Evolutionary conservation across 129 eudicot genomes (phyloP).

Genomic region (sunflower (Helianthus annuus)): HanXRQr2.0-SUNRISE NC_035437.2:177061986-177062485

Average conservation of each 20-base stretch:
- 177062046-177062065: constrained; percentile 21
- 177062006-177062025: neutral
- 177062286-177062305: no score
- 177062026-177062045: neutral
- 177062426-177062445: neutral
- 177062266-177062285: no score
- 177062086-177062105: constrained; percentile 25
- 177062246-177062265: no score
- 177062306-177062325: no score
- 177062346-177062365: no score
- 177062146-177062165: constrained; percentile 13
- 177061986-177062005: neutral
- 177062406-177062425: neutral
- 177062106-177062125: constrained; percentile 12
- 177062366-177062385: no score
- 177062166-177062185: constrained; percentile 14
- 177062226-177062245: neutral
- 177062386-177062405: no score
- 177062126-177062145: constrained; percentile 15
- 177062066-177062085: constrained; percentile 23
- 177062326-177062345: no score
- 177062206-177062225: neutral
- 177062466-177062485: neutral
- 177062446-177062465: neutral
- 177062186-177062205: constrained; percentile 8